Evolutionary conservation across 2,329 filamentous ascomycete genomes (phyloP).

Genomic region (Claviceps quebecensis): DNA sequence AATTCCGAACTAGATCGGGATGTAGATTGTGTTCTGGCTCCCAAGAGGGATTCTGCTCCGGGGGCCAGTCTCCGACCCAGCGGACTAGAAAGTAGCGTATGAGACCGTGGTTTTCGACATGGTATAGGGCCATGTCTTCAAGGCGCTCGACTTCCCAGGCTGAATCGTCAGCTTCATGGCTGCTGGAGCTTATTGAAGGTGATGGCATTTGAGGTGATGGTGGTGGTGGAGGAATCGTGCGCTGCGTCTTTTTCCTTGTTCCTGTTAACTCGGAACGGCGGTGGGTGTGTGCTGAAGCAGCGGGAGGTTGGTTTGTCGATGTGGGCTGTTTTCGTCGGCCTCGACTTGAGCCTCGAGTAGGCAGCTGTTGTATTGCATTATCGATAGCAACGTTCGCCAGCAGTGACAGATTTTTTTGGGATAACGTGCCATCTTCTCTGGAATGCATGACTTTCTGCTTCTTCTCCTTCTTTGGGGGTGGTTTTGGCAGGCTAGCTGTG

Average conservation of each 20-base stretch:
- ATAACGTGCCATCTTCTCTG: neutral
- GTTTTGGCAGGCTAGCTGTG: neutral
- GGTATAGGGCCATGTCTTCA: constrained; percentile 25
- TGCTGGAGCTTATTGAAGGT: neutral
- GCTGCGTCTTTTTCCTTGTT: constrained; percentile 1
- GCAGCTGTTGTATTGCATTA: neutral
- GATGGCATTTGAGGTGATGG: too few relatives aligned
- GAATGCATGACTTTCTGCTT: neutral
- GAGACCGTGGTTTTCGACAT: constrained; percentile 20
- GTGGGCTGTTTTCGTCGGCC: neutral
- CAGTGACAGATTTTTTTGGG: neutral
- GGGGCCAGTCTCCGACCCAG: constrained; percentile 44
- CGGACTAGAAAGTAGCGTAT: constrained; percentile 36
- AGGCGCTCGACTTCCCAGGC: constrained; percentile 31
- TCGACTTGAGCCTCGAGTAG: neutral
- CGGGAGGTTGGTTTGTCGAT: neutral
- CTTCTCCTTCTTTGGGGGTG: neutral
- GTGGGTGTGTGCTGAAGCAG: constrained; percentile 1
- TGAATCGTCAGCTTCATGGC: constrained; percentile 10
- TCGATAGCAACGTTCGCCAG: neutral
- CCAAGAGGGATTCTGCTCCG: constrained; percentile 42
- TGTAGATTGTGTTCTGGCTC: constrained; percentile 40
- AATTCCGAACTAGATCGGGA: constrained; percentile 25
- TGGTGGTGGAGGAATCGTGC: neutral
- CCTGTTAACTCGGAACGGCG: neutral